Base-by-base conservation (phyloP, 208 protist genomes). In the Trypanosoma mega region DNA sequence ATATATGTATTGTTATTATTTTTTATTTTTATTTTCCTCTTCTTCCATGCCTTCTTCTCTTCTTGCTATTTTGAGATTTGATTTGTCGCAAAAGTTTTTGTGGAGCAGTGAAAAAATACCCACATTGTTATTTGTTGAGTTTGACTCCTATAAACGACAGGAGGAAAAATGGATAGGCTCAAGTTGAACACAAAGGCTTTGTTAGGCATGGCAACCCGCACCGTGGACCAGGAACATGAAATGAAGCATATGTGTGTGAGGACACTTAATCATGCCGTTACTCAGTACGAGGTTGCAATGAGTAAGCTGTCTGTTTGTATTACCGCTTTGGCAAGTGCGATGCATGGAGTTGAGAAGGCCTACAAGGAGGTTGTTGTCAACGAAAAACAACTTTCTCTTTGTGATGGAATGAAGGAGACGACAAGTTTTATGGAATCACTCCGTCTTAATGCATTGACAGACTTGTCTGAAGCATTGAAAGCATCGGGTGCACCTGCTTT, bases 151-250 rank as follows among this genome's bases (percentile, higher is more conserved):
- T 48, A 29, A 1, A 7, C 12, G 20, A 5, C 2, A 44, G 12
- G 7, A 3, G 20, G 24, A 11, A 8, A 1, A 26, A 63, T 63
- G 57, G 47, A 63, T 41, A n/a, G 47, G 12, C 29, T 63, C 43
- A 63, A 63, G 27, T 18, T 52, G 30, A 55, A 54, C 46, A 63
- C 44, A 4, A 54, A 54, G 33, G 57, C 47, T 14, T 30, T 63
- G 8, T 36, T 63, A 11, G 57, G 57, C 12, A 63, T 63, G 57
- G 57, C 30, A 23, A 63, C 47, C 11, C 57, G 47, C 30, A 63
- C 57, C 12, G 57, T 52, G 20, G 56, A 63, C 39, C 44, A 63
- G 30, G 56, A 63, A 41, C 56, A 52, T 12, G 56, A 41, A 46
- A 63, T 49, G 45, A 41, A 45, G 18, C 56, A 63, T 44, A 39